Conservation (phyloP, 805 yeast genomes). For the Saturnispora quitensis region DNA sequence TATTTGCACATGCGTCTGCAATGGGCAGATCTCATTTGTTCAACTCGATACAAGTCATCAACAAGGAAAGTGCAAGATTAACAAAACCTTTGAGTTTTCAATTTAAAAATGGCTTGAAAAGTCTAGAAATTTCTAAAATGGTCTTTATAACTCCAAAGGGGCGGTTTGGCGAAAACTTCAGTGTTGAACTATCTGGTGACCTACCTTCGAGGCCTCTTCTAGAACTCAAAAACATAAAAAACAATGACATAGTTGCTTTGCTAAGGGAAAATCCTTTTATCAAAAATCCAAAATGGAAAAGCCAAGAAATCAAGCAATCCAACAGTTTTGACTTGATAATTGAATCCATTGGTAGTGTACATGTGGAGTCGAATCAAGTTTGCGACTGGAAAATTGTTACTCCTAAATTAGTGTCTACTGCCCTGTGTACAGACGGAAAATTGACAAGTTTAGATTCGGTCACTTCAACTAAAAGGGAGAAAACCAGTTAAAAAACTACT, state of each 20-base stretch:
- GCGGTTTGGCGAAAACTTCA: slow-evolving; percentile 3
- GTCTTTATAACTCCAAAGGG: slow-evolving; percentile 4
- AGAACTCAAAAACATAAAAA: not conserved
- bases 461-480: not conserved
- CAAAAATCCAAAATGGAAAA: slow-evolving; percentile 3
- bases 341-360: slow-evolving; percentile 3
- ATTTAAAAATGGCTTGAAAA: not conserved
- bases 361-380: not conserved
- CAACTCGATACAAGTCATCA: not conserved
- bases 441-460: not conserved
- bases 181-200: not conserved
- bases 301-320: not conserved
- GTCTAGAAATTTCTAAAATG: slow-evolving; percentile 3
- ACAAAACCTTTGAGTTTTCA: not conserved
- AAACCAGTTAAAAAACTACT: not conserved
- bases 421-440: not conserved
- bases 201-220: slow-evolving; percentile 1
- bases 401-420: slow-evolving; percentile 6
- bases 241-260: not conserved
- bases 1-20: slow-evolving; percentile 2
- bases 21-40: not conserved
- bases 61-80: not conserved
- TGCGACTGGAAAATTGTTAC: slow-evolving; percentile 6
- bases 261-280: slow-evolving; percentile 1
- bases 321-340: slow-evolving; percentile 1